phyloP scores from a whole-genome alignment of 2,329 filamentous ascomycete genomes.

The Pestalotiopsis sp. region DNA sequence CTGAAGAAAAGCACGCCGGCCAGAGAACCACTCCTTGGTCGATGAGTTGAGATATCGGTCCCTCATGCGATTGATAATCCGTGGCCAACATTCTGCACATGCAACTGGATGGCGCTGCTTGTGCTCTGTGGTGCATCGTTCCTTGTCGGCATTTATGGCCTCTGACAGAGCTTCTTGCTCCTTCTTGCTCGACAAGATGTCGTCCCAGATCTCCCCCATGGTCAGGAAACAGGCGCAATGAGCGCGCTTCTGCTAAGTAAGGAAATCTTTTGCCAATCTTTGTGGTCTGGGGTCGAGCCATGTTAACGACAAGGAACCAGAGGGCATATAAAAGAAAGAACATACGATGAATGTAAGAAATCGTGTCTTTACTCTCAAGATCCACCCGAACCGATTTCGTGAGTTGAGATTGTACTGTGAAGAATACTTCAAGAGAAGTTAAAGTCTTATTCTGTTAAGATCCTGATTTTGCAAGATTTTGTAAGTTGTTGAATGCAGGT shows the following conservation, averaged over 20 bases:
- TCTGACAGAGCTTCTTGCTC: constrained; percentile 36
- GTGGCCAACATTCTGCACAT: constrained; percentile 48
- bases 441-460: too few relatives aligned
- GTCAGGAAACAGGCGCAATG: neutral
- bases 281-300: neutral
- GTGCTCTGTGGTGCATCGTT: constrained; percentile 43
- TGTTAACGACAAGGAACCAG: neutral
- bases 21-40: constrained; percentile 52
- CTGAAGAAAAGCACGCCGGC: constrained; percentile 46
- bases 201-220: constrained; percentile 34
- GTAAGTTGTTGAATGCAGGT: too few relatives aligned
- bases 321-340: neutral
- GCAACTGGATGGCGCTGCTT: constrained; percentile 42
- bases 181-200: constrained; percentile 28
- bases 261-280: neutral
- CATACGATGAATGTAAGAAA: neutral
- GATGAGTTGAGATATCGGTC: constrained; percentile 37
- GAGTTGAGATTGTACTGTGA: too few relatives aligned
- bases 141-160: constrained; percentile 42
- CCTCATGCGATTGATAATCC: constrained; percentile 46
- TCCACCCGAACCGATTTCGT: neutral
- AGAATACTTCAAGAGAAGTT: too few relatives aligned
- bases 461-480: too few relatives aligned
- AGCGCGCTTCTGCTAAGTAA: neutral
- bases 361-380: neutral